Conservation (phyloP, 441 rosid species). For the Pelargonium citronellum region DNA sequence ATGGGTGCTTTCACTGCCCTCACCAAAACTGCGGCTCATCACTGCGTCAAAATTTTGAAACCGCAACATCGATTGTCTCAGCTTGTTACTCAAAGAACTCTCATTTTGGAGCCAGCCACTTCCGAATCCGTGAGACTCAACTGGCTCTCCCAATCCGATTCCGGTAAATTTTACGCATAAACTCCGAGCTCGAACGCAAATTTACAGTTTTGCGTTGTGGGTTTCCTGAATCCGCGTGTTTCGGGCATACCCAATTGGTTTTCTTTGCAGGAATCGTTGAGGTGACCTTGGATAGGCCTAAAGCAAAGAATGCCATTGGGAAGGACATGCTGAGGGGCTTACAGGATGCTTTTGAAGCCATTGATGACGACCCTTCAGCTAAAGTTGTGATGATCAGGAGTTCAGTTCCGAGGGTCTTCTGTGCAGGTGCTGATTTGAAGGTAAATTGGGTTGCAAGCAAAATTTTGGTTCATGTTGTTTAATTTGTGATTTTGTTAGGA, state of each 20-base stretch:
- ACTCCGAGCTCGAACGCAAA: background rate
- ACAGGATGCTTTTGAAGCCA: slow-evolving; percentile 44
- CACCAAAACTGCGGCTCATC: slow-evolving; percentile 30
- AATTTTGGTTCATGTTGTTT: background rate
- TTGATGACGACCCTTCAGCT: slow-evolving; percentile 50
- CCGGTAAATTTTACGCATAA: slow-evolving; percentile 38
- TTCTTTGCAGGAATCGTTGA: slow-evolving; percentile 58
- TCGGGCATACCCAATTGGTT: background rate
- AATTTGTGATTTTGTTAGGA: background rate
- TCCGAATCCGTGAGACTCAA: slow-evolving; percentile 62
- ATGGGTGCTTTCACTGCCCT: slow-evolving; percentile 33
- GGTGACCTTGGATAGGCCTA: slow-evolving; percentile 67
- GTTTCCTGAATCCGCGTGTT: background rate
- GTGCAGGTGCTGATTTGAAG: slow-evolving; percentile 96
- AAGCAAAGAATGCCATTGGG: slow-evolving; percentile 64
- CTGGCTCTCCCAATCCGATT: slow-evolving; percentile 52
- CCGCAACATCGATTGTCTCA: slow-evolving; percentile 5
- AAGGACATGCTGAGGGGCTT: slow-evolving; percentile 67
- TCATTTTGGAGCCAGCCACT: slow-evolving; percentile 53
- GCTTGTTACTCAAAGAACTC: slow-evolving; percentile 32
- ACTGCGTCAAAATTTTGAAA: slow-evolving; percentile 19
- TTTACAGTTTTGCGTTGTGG: background rate
- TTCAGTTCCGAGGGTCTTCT: slow-evolving; percentile 66
- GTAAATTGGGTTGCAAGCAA: slow-evolving; percentile 24
- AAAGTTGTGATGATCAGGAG: slow-evolving; percentile 66